A percentile compares a stretch with the other conserved stretches of the same genome.
These are phyloP conservation scores for Capsicum rhomboideum DNA, from an alignment of 257 asterid species.

Conservation along the genomic window DNA sequence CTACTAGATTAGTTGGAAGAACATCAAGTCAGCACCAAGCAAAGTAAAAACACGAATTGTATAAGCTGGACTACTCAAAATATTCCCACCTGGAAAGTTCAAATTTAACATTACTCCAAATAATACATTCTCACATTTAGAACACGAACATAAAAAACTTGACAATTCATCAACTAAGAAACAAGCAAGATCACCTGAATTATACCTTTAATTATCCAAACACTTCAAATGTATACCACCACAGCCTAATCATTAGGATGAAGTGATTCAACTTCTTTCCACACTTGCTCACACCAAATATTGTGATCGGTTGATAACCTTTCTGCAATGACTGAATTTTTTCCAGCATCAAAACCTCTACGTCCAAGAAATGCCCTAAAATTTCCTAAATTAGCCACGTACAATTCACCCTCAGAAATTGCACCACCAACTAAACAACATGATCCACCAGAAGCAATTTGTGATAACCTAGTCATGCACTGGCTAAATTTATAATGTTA, in stretches of 20 bases:
- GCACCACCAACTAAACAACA: slow-evolving; percentile 94
- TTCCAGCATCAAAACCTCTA: slow-evolving; percentile 56
- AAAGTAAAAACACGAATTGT: too few relatives aligned
- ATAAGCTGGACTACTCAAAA: too few relatives aligned
- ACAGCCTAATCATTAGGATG: slow-evolving; percentile 77
- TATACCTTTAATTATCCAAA: slow-evolving; percentile 96
- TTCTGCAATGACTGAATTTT: slow-evolving; percentile 59
- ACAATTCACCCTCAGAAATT: slow-evolving; percentile 60
- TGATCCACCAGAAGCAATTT: slow-evolving; percentile 84
- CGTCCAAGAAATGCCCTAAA: slow-evolving; percentile 95
- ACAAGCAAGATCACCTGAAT: slow-evolving; percentile 59
- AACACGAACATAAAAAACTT: not conserved
- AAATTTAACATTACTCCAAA: not conserved
- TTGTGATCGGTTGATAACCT: slow-evolving; percentile 87
- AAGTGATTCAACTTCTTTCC: slow-evolving; percentile 86
- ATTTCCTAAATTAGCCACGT: slow-evolving; percentile 88
- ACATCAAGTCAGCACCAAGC: too few relatives aligned
- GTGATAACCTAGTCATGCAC: too few relatives aligned
- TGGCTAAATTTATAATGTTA: too few relatives aligned
- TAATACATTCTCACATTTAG: not conserved
- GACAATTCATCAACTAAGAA: not conserved
- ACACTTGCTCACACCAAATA: slow-evolving; percentile 65
- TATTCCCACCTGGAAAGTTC: too few relatives aligned
- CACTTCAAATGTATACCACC: slow-evolving; percentile 77
- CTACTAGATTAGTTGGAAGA: too few relatives aligned